Conservation (phyloP, 2,329 filamentous ascomycete genomes). For the Aureobasidium sp. region DNA sequence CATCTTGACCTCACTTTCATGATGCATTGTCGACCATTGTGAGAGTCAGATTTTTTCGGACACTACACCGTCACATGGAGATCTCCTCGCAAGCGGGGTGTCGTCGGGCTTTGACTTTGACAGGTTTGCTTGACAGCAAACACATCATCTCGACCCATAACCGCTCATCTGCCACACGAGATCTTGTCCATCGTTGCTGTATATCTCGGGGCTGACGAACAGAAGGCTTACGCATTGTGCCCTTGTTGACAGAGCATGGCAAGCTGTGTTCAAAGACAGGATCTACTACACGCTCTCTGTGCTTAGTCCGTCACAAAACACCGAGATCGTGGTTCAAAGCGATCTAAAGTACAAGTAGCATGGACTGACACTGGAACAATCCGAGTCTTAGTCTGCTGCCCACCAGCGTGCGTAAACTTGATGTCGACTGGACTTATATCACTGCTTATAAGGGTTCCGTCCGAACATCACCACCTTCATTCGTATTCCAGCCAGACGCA, state of each 20-base stretch:
- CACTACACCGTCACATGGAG: not conserved
- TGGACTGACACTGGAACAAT: not conserved
- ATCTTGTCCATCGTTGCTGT: not conserved
- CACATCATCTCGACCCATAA: not conserved
- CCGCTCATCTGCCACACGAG: not conserved
- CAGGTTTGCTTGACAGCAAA: not conserved
- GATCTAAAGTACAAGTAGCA: not conserved
- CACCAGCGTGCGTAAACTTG: not conserved
- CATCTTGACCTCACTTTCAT: not conserved
- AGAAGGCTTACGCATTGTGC: not conserved
- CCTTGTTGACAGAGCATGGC: not conserved
- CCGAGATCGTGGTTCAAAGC: not conserved
- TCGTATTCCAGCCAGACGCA: not conserved
- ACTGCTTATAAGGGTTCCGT: not conserved
- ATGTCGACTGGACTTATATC: not conserved
- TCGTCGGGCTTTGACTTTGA: not conserved
- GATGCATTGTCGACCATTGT: not conserved
- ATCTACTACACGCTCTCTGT: not conserved
- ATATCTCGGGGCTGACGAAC: not conserved
- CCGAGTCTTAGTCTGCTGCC: not conserved
- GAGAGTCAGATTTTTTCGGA: not conserved
- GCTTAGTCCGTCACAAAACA: not conserved
- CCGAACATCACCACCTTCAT: not conserved
- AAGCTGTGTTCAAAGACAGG: not conserved
- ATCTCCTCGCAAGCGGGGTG: not conserved